Evolutionary conservation across 2,329 filamentous ascomycete genomes (phyloP).

Genomic region (Ophiostoma piceae): DNA sequence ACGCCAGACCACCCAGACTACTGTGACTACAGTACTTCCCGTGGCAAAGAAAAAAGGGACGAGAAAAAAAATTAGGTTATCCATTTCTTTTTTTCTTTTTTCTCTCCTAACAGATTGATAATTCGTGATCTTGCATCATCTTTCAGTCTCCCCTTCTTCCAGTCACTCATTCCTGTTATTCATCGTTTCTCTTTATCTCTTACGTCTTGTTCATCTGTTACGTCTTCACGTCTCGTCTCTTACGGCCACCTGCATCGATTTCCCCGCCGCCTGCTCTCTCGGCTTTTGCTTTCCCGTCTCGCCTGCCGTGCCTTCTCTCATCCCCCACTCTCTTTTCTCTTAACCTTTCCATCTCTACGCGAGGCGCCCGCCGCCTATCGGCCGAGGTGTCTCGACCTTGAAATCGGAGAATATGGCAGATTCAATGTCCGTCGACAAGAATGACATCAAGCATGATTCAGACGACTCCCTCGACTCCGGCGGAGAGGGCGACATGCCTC

Average conservation of each 20-base stretch:
- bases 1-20: constrained; percentile 19
- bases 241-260: constrained; percentile 4
- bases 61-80: constrained; percentile 4
- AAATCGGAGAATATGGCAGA: constrained; percentile 54
- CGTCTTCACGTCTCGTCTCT: neutral
- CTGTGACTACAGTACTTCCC: constrained; percentile 18
- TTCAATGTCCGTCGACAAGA: constrained; percentile 62
- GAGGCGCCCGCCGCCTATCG: constrained; percentile 41
- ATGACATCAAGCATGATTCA: constrained; percentile 53
- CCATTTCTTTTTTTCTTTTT: constrained; percentile 17
- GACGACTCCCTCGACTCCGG: constrained; percentile 59
- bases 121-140: constrained; percentile 18
- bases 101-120: constrained; percentile 15
- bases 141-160: constrained; percentile 14
- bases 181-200: constrained; percentile 16
- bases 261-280: constrained; percentile 11
- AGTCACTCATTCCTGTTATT: constrained; percentile 21
- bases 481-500: constrained; percentile 50
- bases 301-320: neutral
- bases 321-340: constrained; percentile 10
- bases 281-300: constrained; percentile 7
- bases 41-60: constrained; percentile 22
- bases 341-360: constrained; percentile 21
- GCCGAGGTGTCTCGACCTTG: constrained; percentile 36
- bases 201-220: neutral